These are phyloP conservation scores for Endocladia muricata DNA, from an alignment of 31 red algal species.

Conservation along the genomic window DNA sequence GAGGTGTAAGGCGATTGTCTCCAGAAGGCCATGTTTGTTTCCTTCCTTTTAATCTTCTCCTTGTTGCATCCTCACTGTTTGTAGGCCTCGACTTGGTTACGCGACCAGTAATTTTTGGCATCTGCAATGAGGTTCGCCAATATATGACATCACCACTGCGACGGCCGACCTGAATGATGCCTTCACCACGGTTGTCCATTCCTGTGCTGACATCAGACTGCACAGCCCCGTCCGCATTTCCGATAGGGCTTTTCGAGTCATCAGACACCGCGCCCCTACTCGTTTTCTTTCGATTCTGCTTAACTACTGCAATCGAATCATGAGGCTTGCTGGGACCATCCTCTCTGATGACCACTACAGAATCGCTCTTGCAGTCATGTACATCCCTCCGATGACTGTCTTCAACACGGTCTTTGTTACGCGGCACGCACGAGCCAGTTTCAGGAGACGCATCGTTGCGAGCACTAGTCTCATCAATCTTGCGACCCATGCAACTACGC, in stretches of 20 bases:
- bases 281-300: background rate
- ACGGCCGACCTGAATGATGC: conserved; percentile 15
- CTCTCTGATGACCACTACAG: too few species aligned
- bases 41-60: background rate
- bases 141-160: conserved; percentile 5
- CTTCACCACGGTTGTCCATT: background rate
- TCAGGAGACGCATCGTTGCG: too few species aligned
- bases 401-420: too few species aligned
- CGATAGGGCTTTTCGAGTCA: background rate
- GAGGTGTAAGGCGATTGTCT: background rate
- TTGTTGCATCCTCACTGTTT: background rate
- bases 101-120: conserved; percentile 8
- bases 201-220: background rate
- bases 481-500: too few species aligned
- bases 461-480: too few species aligned
- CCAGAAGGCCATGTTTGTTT: background rate
- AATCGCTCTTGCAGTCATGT: too few species aligned
- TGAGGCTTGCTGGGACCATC: background rate
- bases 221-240: background rate
- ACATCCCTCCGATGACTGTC: too few species aligned
- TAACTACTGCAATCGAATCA: background rate
- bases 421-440: too few species aligned
- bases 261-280: background rate
- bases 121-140: conserved; percentile 35
- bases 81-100: background rate